Evolutionary conservation across 495 filamentous ascomycete species (phyloP), one percentile per base, ranked within the genome.

Genomic region (Trichoderma parareesei): DNA sequence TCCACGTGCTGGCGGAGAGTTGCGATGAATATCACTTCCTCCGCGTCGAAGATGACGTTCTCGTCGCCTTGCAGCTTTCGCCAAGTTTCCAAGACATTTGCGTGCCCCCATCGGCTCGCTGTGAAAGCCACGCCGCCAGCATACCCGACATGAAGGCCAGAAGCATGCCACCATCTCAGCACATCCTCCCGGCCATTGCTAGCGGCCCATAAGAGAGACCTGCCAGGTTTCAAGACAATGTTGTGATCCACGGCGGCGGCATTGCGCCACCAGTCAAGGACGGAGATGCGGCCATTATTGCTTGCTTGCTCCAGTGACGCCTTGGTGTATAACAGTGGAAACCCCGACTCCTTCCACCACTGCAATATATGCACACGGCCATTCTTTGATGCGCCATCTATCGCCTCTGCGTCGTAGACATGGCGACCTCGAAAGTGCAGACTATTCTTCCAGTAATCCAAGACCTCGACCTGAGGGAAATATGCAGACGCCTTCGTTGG

Each of bases 231-330:
- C 10, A 93, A 79, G 0, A 72, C 61, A 69, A 83, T 75, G 38
- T 66, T 65, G 38, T 75, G 71, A 65, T 78, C 70, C 63, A 73
- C 73, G 40, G 76, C 66, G 27, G 76, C 84, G 0, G 88, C 84
- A 60, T 84, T 75, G 66, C 89, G 89, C 93, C 93, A 97, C 93
- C 93, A 97, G 67, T 94, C 87, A 0, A 97, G 81, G 7, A 96
- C 91, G 0, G 81, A 76, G n/a, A 96, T 78, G 64, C 91, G 90
- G 37, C 92, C 91, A 71, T 91, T 88, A 3, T 85, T 85, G 65
- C 86, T 91, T 33, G 93, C 93, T 57, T 90, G 85, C 72, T 97
- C 93, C 48, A 97, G 85, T 0, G 93, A 90, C 2, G 85, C 79
- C 67, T 96, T 92, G 33, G 87, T 91, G 72, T 95, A 96, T 67